These are phyloP conservation scores for Diaporthe sp. DNA, from an alignment of 2,329 filamentous ascomycete species.

Conservation along the genomic window DNA sequence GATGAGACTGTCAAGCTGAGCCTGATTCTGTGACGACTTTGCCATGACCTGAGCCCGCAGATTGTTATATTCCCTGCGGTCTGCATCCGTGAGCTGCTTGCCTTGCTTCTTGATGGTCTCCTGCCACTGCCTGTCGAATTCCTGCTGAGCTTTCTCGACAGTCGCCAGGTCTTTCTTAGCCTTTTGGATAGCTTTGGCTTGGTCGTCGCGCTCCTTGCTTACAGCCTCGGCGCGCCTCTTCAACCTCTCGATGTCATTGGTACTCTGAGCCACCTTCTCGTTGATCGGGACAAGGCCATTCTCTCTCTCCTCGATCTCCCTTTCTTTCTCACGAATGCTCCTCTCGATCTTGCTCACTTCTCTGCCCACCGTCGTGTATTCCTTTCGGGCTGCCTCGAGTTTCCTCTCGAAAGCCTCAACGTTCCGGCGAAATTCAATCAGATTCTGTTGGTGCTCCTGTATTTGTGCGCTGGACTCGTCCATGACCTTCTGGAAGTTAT, in stretches of 20 bases:
- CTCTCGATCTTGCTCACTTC: conserved; percentile 87
- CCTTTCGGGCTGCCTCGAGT: conserved; percentile 84
- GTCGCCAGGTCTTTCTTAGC: conserved; percentile 84
- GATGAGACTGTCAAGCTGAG: conserved; percentile 86
- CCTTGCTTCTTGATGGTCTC: conserved; percentile 89
- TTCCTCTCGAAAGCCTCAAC: conserved; percentile 86
- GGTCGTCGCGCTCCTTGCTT: conserved; percentile 81
- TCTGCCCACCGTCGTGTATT: conserved; percentile 83
- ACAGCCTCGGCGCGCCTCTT: conserved; percentile 79
- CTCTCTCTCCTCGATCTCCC: conserved; percentile 87
- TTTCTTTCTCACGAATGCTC: conserved; percentile 87
- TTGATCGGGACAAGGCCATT: conserved; percentile 90
- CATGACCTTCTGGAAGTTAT: conserved; percentile 93
- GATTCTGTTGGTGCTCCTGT: conserved; percentile 91
- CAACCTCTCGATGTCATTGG: conserved; percentile 77
- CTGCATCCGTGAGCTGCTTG: conserved; percentile 85
- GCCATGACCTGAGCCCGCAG: conserved; percentile 89
- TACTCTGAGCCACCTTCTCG: conserved; percentile 89
- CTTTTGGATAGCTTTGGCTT: conserved; percentile 77
- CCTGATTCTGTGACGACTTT: conserved; percentile 84
- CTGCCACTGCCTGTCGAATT: conserved; percentile 90
- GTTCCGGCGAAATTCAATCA: conserved; percentile 91
- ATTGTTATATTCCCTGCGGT: conserved; percentile 90
- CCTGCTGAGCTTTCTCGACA: conserved; percentile 90
- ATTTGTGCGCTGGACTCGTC: conserved; percentile 93